These are phyloP conservation scores for Stephanodiscus minutulus DNA, from an alignment of 108 stramenopile species.

Conservation along the genomic window DNA sequence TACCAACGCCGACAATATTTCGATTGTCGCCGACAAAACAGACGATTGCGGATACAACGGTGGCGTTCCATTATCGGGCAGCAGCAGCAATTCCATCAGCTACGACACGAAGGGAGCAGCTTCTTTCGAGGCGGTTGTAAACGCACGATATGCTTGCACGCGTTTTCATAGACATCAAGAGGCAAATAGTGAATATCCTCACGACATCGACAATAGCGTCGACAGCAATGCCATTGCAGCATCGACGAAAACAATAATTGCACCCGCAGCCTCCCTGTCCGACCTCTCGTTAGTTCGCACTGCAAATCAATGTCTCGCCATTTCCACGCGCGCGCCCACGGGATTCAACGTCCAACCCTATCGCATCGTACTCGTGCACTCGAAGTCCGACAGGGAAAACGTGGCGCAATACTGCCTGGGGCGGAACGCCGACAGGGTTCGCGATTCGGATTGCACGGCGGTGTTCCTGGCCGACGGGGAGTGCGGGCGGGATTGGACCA, in stretches of 20 bases:
- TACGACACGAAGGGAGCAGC: background rate
- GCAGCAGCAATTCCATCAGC: background rate
- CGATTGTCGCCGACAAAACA: no score
- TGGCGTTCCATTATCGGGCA: background rate
- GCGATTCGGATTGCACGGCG: slow-evolving; percentile 89
- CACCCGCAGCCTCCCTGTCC: slow-evolving; percentile 49
- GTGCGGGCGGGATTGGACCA: slow-evolving; percentile 42
- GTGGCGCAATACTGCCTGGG: slow-evolving; percentile 77
- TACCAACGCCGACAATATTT: no score
- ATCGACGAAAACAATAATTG: background rate
- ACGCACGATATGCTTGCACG: slow-evolving; percentile 44
- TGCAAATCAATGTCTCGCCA: slow-evolving; percentile 52
- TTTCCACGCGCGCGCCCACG: slow-evolving; percentile 75
- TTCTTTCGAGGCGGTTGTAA: slow-evolving; percentile 31
- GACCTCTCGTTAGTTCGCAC: slow-evolving; percentile 48
- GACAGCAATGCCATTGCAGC: background rate
- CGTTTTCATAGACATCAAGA: slow-evolving; percentile 45
- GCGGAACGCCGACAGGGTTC: slow-evolving; percentile 83
- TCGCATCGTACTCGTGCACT: slow-evolving; percentile 72
- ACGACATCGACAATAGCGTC: background rate
- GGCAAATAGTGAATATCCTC: background rate
- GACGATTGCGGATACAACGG: background rate
- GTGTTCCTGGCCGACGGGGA: slow-evolving; percentile 87
- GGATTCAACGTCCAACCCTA: slow-evolving; percentile 94
- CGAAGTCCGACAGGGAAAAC: slow-evolving; percentile 55